Evolutionary conservation across 2,329 filamentous ascomycete species (phyloP).

Genomic region (Beauveria sp.): DNA sequence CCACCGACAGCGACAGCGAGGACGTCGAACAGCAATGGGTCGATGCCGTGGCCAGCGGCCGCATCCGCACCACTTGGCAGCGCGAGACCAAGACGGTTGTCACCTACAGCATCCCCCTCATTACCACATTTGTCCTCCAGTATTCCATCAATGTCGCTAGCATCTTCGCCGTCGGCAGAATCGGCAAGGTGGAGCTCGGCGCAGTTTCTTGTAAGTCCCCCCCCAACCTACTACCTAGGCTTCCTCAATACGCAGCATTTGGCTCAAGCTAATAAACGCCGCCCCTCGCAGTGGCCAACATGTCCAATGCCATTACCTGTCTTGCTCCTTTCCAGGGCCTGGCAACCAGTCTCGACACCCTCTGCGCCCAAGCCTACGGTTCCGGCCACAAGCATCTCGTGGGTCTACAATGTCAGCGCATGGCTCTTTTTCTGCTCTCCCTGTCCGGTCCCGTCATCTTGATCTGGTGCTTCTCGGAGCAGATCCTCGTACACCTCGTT

Average conservation of each 20-base stretch:
- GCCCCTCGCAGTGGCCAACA: constrained; percentile 40
- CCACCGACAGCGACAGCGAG: constrained; percentile 42
- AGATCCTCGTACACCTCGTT: constrained; percentile 46
- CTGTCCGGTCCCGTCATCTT: constrained; percentile 65
- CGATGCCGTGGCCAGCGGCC: constrained; percentile 70
- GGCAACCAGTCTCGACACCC: constrained; percentile 81
- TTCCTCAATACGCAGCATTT: neutral
- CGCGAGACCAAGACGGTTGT: constrained; percentile 77
- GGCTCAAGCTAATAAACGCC: neutral
- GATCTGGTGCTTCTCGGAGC: constrained; percentile 62
- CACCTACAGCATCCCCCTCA: constrained; percentile 62
- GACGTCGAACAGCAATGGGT: constrained; percentile 72
- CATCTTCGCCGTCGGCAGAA: constrained; percentile 68
- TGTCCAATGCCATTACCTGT: constrained; percentile 74
- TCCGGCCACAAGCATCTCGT: constrained; percentile 86
- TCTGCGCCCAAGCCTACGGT: constrained; percentile 90
- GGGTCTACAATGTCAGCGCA: constrained; percentile 71
- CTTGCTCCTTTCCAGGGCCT: constrained; percentile 77
- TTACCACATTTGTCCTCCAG: constrained; percentile 68
- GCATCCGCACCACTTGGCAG: constrained; percentile 85
- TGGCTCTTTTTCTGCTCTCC: constrained; percentile 68
- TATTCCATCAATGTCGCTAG: constrained; percentile 79
- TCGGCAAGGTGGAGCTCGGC: constrained; percentile 55
- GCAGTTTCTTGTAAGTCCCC: constrained; percentile 33
- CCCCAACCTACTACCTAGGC: neutral